Base-by-base conservation (phyloP, 306 rosid species). In the Lathyrus tuberosus region DNA sequence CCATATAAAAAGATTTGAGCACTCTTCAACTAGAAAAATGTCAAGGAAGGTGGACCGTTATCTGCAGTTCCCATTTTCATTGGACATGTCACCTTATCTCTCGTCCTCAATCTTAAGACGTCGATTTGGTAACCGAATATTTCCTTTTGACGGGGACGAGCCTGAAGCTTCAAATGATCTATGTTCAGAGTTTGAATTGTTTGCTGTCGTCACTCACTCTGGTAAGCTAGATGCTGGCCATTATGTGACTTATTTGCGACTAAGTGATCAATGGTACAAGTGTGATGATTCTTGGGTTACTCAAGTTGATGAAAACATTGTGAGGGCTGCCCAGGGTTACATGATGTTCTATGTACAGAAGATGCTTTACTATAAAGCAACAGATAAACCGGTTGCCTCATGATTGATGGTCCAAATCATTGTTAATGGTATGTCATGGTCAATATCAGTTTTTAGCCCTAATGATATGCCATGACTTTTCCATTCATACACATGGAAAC, bases 321-420 rank as follows among this genome's bases (percentile, higher is more conserved):
- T 92, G 68, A 85, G 96, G 85, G 96, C 96, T 2, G 91, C 98
- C 13, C 98, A 89, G 78, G 88, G 96, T 35, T 92, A 90, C 86
- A 90, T 90, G 96, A 85, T 92, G 96, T 92, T 92, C 80, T 90
- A 92, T 81, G 93, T 89, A 76, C 98, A 92, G 90, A 88, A 92
- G 89, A 86, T 85, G 93, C 85, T 92, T 46, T 87, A 67, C 72
- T 89, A 92, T 78, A 92, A 86, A 71, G 89, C 95, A 77, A 82
- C 83, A 47, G 96, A 86, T 80, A 92, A 82, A 74, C 89, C 67
- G 78, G 83, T 73, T 17, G 67, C 88, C 63, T 78, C 83, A 47
- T 86, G 81, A 86, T 71, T 42, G 78, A 62, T 41, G 70, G 73
- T 70, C 74, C 56, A 56, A 76, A 64, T 63, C 72, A 65, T 73